These are phyloP conservation scores for Rubroshorea leprosula DNA, from an alignment of 345 rosid genomes.

Conservation along the genomic window DNA sequence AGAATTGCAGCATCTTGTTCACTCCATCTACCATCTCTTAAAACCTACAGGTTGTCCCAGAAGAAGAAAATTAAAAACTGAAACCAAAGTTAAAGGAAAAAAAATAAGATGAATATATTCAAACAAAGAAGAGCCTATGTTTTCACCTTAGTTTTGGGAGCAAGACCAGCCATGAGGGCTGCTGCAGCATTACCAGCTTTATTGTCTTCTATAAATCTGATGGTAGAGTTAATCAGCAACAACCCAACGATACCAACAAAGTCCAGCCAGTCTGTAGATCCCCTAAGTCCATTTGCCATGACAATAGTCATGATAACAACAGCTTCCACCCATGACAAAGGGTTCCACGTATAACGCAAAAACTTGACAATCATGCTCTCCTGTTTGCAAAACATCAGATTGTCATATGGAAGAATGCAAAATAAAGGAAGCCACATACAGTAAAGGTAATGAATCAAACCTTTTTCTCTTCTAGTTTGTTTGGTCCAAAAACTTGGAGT, in stretches of 20 bases:
- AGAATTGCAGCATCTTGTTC: constrained; percentile 88
- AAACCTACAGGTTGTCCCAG: constrained; percentile 37
- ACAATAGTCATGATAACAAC: constrained; percentile 87
- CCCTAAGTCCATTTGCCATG: constrained; percentile 68
- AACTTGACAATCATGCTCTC: constrained; percentile 79
- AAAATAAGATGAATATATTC: not conserved
- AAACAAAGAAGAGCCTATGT: not conserved
- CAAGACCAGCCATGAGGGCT: constrained; percentile 93
- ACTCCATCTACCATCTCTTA: constrained; percentile 76
- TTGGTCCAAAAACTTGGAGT: too few relatives aligned
- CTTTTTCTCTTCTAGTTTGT: too few relatives aligned
- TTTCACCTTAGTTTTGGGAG: constrained; percentile 88
- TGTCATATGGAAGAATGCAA: too few relatives aligned
- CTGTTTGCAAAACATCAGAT: constrained; percentile 29
- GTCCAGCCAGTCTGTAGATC: constrained; percentile 94
- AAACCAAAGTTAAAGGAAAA: not conserved
- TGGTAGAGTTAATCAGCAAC: constrained; percentile 81
- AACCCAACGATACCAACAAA: constrained; percentile 70
- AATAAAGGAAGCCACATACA: too few relatives aligned
- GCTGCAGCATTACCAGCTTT: constrained; percentile 97
- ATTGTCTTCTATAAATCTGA: constrained; percentile 86
- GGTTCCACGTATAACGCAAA: constrained; percentile 96
- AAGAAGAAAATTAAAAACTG: not conserved
- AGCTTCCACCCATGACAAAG: constrained; percentile 96
- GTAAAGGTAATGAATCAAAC: too few relatives aligned